phyloP scores from a whole-genome alignment of 495 filamentous ascomycete genomes.

The Neurospora sp. region DNA sequence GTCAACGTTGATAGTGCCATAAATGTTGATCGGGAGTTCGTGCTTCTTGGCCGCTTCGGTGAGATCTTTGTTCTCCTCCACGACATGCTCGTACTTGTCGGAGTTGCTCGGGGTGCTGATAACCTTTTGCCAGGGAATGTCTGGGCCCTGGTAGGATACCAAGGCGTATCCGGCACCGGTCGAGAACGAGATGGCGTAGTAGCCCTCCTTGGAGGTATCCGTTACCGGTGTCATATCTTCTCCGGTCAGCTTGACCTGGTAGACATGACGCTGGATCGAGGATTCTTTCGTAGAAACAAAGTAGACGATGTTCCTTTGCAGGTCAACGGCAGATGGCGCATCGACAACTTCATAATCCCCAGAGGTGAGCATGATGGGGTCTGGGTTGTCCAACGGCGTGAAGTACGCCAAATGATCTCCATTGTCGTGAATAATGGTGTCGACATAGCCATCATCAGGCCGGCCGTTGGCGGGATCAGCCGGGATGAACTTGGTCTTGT shows the following conservation, averaged over 20 bases:
- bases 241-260: constrained; percentile 73
- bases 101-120: constrained; percentile 68
- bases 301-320: constrained; percentile 76
- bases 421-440: constrained; percentile 78
- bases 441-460: constrained; percentile 78
- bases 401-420: constrained; percentile 93
- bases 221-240: constrained; percentile 62
- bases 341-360: constrained; percentile 90
- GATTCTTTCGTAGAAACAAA: constrained; percentile 81
- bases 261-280: constrained; percentile 82
- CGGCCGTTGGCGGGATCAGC: constrained; percentile 71
- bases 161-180: constrained; percentile 69
- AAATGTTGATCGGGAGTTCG: constrained; percentile 76
- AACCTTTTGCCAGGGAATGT: constrained; percentile 86
- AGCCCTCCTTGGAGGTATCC: constrained; percentile 68
- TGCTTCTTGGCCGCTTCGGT: constrained; percentile 58
- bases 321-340: constrained; percentile 79
- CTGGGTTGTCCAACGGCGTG: constrained; percentile 71
- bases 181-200: constrained; percentile 80
- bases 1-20: constrained; percentile 68
- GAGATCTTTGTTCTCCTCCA: constrained; percentile 70
- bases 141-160: constrained; percentile 71
- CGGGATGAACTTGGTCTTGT: constrained; percentile 78
- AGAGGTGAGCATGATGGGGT: constrained; percentile 75
- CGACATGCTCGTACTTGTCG: constrained; percentile 49